Evolutionary conservation across 2,329 filamentous ascomycete genomes (phyloP).

Genomic region (Hypoxylon rubiginosum): DNA sequence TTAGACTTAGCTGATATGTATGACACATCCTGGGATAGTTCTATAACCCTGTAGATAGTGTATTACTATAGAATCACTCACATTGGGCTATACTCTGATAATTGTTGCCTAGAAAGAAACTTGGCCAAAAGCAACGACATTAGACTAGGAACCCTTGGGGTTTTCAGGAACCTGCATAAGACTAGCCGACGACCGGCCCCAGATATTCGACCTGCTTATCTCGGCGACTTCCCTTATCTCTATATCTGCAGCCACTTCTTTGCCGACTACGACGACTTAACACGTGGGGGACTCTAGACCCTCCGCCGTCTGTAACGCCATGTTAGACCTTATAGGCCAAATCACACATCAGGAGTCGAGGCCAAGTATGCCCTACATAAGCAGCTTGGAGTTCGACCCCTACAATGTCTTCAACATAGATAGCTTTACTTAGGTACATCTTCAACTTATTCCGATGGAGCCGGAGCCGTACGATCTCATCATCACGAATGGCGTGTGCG

Average conservation of each 20-base stretch:
- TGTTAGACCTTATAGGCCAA: constrained; percentile 7
- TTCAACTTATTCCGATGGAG: constrained; percentile 18
- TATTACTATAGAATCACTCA: neutral
- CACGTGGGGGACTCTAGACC: constrained; percentile 10
- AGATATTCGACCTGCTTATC: constrained; percentile 9
- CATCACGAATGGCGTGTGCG: constrained; percentile 59
- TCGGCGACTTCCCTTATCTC: constrained; percentile 15
- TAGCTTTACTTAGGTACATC: neutral
- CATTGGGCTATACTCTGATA: no score
- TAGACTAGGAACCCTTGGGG: neutral
- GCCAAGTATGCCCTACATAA: constrained; percentile 6
- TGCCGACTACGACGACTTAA: constrained; percentile 7
- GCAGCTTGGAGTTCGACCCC: constrained; percentile 3
- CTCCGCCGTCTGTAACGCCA: constrained; percentile 6
- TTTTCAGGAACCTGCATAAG: neutral
- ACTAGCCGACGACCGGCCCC: constrained; percentile 1
- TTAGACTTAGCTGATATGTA: neutral
- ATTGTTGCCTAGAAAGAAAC: neutral
- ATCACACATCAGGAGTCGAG: neutral
- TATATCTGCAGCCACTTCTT: constrained; percentile 1
- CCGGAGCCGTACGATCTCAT: constrained; percentile 55
- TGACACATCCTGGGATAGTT: neutral
- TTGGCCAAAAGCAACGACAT: neutral
- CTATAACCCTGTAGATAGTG: neutral
- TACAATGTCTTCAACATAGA: neutral